Evolutionary conservation across 192 early-diverging fungal genomes (phyloP).

Genomic region (Backusella macrospora): DNA sequence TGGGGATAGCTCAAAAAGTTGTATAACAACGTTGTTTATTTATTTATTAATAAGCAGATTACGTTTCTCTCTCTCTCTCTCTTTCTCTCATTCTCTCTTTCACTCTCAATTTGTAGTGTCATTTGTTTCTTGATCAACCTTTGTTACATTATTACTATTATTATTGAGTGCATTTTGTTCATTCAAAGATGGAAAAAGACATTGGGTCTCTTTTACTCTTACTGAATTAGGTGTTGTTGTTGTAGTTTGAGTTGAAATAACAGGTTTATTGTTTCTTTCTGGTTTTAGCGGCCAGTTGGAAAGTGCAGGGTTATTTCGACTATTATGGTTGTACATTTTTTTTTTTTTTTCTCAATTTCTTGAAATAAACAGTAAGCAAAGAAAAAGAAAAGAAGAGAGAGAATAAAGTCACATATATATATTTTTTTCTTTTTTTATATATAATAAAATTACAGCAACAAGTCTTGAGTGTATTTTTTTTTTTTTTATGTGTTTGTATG

Average conservation of each 20-base stretch:
- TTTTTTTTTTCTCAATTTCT: too few relatives aligned
- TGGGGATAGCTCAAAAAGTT: not conserved
- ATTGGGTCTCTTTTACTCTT: not conserved
- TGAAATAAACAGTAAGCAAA: too few relatives aligned
- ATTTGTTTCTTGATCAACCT: not conserved
- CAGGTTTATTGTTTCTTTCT: not conserved
- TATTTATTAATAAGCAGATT: not conserved
- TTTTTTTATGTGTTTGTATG: too few relatives aligned
- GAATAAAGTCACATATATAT: not conserved
- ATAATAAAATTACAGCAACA: constrained; percentile 2
- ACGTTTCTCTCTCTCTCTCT: not conserved
- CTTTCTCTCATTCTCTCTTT: not conserved
- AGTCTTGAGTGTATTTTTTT: not conserved
- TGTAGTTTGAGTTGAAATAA: not conserved
- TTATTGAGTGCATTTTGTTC: not conserved
- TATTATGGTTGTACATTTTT: not conserved
- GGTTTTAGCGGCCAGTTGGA: not conserved
- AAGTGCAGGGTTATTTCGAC: not conserved
- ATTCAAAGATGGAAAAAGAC: not conserved
- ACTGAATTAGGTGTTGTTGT: not conserved
- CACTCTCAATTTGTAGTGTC: too few relatives aligned
- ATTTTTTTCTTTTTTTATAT: constrained; percentile 13
- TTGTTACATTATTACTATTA: not conserved
- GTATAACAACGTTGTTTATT: not conserved
- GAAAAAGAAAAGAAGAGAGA: not conserved